Percentiles rank a stretch among this genome's conserved stretches.
Conservation (phyloP, 2,329 filamentous ascomycete genomes). For the Chrysoporthe puriensis region DNA sequence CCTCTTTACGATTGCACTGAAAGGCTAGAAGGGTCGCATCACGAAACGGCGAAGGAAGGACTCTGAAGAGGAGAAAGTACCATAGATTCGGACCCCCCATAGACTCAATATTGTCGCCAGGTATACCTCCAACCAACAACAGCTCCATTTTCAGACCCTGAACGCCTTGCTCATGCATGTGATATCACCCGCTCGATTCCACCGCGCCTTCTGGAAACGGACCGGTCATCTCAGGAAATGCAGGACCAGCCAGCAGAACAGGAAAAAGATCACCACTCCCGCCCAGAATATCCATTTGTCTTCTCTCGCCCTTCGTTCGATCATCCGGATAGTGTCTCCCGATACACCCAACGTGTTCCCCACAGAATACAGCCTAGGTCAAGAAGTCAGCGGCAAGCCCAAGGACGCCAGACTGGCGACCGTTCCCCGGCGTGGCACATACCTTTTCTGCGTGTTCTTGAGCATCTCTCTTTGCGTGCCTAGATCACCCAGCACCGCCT, state of each 20-base stretch:
- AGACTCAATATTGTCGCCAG: neutral
- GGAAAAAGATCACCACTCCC: conserved; percentile 83
- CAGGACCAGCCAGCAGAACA: conserved; percentile 89
- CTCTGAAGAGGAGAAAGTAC: neutral
- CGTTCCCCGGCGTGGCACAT: neutral
- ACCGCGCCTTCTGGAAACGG: neutral
- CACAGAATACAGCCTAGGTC: conserved; percentile 74
- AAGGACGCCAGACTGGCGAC: neutral
- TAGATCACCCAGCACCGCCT: conserved; percentile 87
- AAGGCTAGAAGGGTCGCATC: conserved; percentile 25
- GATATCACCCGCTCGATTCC: neutral
- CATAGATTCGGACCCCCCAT: neutral
- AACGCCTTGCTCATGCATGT: conserved; percentile 29
- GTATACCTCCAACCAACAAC: neutral
- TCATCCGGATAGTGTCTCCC: conserved; percentile 95
- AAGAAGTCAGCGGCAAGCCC: neutral
- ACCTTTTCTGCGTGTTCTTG: conserved; percentile 85
- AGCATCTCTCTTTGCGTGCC: conserved; percentile 91
- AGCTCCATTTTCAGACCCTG: conserved; percentile 1
- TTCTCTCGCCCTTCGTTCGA: conserved; percentile 86
- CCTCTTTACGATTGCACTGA: conserved; percentile 74
- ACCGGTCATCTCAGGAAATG: conserved; percentile 73
- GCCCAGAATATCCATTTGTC: conserved; percentile 98
- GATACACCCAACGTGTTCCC: conserved; percentile 92
- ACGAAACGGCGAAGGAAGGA: neutral